Evolutionary conservation across 2,329 filamentous ascomycete species (phyloP), one percentile per base, ranked within the genome.

Genomic region (Lecanicillium sp.): DNA sequence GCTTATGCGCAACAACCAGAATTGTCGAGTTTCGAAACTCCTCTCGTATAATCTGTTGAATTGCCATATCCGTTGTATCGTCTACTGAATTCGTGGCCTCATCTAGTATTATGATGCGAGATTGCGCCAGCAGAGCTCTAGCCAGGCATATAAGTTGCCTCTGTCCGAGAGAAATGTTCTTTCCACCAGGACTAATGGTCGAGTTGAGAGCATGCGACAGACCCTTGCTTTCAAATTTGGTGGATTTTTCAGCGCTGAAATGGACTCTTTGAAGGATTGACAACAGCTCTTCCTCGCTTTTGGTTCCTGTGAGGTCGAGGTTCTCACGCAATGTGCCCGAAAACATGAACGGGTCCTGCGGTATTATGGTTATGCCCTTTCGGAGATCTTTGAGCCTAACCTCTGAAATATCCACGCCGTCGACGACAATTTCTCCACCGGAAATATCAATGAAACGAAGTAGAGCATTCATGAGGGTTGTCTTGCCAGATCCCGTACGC

Each of bases 41-140:
- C 9, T 29, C n/a, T 3, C 35, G 33, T 18, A 45, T 30, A 4
- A 41, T 35, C n/a, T 22, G n/a, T 15, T 43, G 41, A 3, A 45
- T 33, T 25, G 31, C 31, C 5, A 27, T 27, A 14, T 44, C 44
- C 9, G 44, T 45, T 11, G 15, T 34, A 1, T 11, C 16, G 20
- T 45, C 44, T 14, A 45, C 38, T 2, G 36, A 36, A 36, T 38
- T 44, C 11, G 42, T 45, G 5, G 44, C 42, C n/a, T 45, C 44
- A 19, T 45, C 44, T 12, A 45, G 14, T 4, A 45, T 35, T 2
- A 45, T 19, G 9, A 42, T 38, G 28, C 36, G 40, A 3, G 15
- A 36, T n/a, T 32, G 37, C 3, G 28, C 15, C 3, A 45, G 32
- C 3, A 45, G 28, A 3, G 37, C 43, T 22, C 43, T 27, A 2